Conservation (phyloP, 1,139 yeast species). For the Zhuliangozyma blackwelliae region DNA sequence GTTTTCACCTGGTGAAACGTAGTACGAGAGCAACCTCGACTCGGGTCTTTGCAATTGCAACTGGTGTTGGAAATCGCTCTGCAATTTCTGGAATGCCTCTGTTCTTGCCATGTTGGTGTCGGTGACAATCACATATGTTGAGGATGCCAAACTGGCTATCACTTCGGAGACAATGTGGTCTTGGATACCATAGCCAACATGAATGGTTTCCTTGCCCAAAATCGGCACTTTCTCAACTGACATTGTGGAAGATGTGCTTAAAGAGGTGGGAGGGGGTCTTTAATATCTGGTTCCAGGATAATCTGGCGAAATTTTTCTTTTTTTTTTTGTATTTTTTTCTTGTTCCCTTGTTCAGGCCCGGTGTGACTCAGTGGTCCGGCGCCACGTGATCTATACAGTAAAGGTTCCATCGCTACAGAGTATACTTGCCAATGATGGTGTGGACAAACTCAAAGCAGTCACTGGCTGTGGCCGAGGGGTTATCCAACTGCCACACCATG, state of each 20-base stretch:
- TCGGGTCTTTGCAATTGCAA: slow-evolving; percentile 31
- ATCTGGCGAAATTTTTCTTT: background rate
- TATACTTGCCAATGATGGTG: slow-evolving; percentile 9
- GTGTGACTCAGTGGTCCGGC: too few species aligned
- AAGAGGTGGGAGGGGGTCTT: too few species aligned
- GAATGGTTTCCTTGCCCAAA: slow-evolving; percentile 80
- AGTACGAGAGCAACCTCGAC: slow-evolving; percentile 67
- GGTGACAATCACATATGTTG: slow-evolving; percentile 88
- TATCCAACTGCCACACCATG: slow-evolving; percentile 69
- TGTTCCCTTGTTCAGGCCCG: too few species aligned
- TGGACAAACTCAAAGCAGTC: slow-evolving; percentile 51
- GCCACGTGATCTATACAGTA: too few species aligned
- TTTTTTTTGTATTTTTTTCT: too few species aligned
- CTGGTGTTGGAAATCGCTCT: slow-evolving; percentile 26
- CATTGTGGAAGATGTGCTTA: slow-evolving; percentile 14
- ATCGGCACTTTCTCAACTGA: slow-evolving; percentile 56
- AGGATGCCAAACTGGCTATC: slow-evolving; percentile 60
- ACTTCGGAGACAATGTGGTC: slow-evolving; percentile 72
- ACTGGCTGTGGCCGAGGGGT: slow-evolving; percentile 51
- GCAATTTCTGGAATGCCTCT: slow-evolving; percentile 49
- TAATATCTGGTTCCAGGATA: too few species aligned
- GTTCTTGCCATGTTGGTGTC: slow-evolving; percentile 77
- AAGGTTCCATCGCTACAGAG: background rate
- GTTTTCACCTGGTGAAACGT: slow-evolving; percentile 90
- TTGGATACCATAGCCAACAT: slow-evolving; percentile 83